Conservation (phyloP, 2,329 filamentous ascomycete species). For the Geoglossum cookeanum region DNA sequence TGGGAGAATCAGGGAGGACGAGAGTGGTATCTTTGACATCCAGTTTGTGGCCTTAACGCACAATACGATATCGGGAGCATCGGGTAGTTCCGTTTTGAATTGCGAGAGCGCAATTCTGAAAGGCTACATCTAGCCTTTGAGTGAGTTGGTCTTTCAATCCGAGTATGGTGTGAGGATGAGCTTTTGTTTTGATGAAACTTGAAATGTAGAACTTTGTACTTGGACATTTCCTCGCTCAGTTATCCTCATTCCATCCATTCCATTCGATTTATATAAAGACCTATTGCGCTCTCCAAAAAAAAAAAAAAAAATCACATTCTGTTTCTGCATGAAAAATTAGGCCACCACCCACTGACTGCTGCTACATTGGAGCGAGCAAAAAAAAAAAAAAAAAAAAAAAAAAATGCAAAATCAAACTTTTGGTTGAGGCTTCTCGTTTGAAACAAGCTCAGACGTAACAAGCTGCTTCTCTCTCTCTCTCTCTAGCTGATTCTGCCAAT, state of each 20-base stretch:
- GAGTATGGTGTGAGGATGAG: neutral
- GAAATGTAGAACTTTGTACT: neutral
- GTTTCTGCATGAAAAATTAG: neutral
- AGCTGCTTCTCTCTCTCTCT: neutral
- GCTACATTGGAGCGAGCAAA: neutral
- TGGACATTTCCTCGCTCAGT: neutral
- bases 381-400: neutral
- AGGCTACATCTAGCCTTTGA: constrained; percentile 45
- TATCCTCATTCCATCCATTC: neutral
- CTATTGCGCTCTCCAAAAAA: neutral
- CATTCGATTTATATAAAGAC: neutral
- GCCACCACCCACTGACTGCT: no score
- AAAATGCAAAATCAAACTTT: neutral
- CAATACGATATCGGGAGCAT: constrained; percentile 73
- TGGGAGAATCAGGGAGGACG: constrained; percentile 68
- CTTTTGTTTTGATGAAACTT: neutral
- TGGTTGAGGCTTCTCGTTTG: neutral
- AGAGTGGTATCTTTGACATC: constrained; percentile 78
- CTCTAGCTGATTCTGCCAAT: no score
- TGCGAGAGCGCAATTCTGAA: constrained; percentile 84
- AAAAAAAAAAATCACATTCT: neutral
- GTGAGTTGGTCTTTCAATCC: neutral
- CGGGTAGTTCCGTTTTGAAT: constrained; percentile 85
- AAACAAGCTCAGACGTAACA: neutral
- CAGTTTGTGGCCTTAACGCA: constrained; percentile 91